Evolutionary conservation across 1,284 basidiomycete species (phyloP), one percentile per base, ranked within the genome.

Genomic region (Porogramme epimiltina): DNA sequence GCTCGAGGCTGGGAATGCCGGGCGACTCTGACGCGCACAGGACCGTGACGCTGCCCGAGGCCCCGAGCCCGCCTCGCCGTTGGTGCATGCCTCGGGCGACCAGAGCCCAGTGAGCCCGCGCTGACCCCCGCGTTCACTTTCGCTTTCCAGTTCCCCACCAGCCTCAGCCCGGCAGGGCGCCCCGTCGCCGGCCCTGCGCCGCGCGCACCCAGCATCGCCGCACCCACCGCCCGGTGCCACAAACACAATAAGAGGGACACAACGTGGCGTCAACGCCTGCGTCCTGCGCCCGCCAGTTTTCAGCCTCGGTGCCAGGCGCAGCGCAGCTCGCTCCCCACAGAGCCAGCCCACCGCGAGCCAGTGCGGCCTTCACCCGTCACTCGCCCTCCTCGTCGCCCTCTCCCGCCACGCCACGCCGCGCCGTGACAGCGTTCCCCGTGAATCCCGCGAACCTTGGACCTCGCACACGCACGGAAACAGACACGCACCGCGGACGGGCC

Each of bases 181-280:
- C 34, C 39, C 47, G 20, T 28, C 40, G 31, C 42, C 42, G 19
- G 38, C 11, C 38, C 45, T 41, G 48, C 45, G 46, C 47, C 33
- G 31, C 41, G 28, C 39, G 41, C 46, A 40, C 46, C 42, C 54
- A 52, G 42, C 47, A 6, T 31, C 28, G 28, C 28, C 28, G 9
- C 34, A 37, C 9, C 42, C 47, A 47, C 51, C 47, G 52, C 54
- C 44, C 54, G 47, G 34, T 13, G 6, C 53, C 51, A 34, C 45
- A 36, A 55, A 56, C 37, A 63, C 62, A 64, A 62, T 60, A 64
- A 56, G 58, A 33, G 37, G 52, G 36, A 37, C 49, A 58, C 49
- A 62, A 62, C 62, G 62, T 64, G 62, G 61, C 58, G 61, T 52
- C 57, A 45, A 36, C 45, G 19, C 42, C 52, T 45, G 52, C 51